Base-by-base conservation (phyloP, 805 yeast genomes). In the Priceomyces fermenticarens region DNA sequence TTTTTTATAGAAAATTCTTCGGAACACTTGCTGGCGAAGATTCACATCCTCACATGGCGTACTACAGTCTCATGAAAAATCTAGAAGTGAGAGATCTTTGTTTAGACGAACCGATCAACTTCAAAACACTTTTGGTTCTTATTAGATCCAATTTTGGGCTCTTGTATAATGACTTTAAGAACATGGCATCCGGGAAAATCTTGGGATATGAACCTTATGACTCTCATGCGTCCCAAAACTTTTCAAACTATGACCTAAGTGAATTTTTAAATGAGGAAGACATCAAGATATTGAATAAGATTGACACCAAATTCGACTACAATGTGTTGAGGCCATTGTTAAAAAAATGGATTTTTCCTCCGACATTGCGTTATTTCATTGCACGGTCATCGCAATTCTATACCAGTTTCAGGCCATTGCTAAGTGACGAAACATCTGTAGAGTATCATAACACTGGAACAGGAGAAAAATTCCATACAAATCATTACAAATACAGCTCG, bases 311-410 rank as follows among this genome's bases (percentile, higher is more conserved):
- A 4, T 53, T 53, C 20, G 43, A 53, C 32, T 48, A 53, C 43
- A 16, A 57, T 34, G 44, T 59, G 36, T 46, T 62, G 27, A 32
- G 41, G 2, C 57, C 59, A 2, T 61, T 75, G 14, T 55, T 72
- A 14, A 47, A 35, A 9, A 42, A 52, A 2, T 83, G 89, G 89
- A 52, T 58, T 35, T 62, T 39, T 2, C 79, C 85, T 1, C 67
- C 80, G 13, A 82, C 89, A 0, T 55, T 80, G 14, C 57, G 79
- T 38, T 76, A 76, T 46, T 67, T 85, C 42, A 76, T 85, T 0
- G 73, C 76, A 1, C 63, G 88, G 41, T 52, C 75, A 8, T 66
- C 81, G 1, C 83, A 80, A 47, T 50, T 77, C 12, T 68, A 65
- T 44, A 38, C 52, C 3, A 38, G 69, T 3, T 45, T 76, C 15